A percentile compares a stretch with the other conserved stretches of the same genome.
Evolutionary conservation across 177 flowering plant genomes (phyloP).

Genomic region (Vitis hybrid): DNA sequence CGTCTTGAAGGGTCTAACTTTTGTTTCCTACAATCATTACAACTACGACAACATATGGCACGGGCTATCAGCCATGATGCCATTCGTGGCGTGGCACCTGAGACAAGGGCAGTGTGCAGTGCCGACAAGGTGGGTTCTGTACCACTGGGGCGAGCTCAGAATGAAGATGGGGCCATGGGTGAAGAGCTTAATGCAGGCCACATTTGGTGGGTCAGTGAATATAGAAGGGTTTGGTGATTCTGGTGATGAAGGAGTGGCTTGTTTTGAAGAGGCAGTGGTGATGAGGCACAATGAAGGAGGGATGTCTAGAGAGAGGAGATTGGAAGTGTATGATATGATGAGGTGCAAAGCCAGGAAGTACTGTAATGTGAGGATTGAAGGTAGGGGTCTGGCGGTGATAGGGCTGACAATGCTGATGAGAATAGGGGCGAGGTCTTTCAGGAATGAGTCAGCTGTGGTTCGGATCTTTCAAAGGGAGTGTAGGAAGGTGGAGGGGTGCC

Average conservation of each 20-base stretch:
- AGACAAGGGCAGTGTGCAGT: slow-evolving; percentile 29
- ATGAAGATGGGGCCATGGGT: slow-evolving; percentile 53
- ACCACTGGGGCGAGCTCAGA: slow-evolving; percentile 79
- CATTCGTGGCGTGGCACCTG: slow-evolving; percentile 72
- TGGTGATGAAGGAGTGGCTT: slow-evolving; percentile 36
- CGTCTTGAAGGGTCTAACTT: slow-evolving; percentile 52
- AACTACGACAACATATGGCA: slow-evolving; percentile 79
- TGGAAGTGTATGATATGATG: slow-evolving; percentile 61
- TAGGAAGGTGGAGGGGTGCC: slow-evolving; percentile 50
- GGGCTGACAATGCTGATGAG: slow-evolving; percentile 75
- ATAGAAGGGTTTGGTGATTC: slow-evolving; percentile 37
- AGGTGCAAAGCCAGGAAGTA: slow-evolving; percentile 65
- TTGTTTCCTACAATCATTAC: slow-evolving; percentile 69
- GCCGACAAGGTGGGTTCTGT: slow-evolving; percentile 66
- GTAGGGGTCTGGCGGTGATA: slow-evolving; percentile 19
- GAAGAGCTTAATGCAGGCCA: slow-evolving; percentile 42
- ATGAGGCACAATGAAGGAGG: slow-evolving; percentile 75
- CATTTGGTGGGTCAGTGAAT: slow-evolving; percentile 30
- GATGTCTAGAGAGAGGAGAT: slow-evolving; percentile 53
- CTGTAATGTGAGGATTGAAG: slow-evolving; percentile 41
- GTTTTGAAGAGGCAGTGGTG: slow-evolving; percentile 80
- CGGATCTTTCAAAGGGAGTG: slow-evolving; percentile 59
- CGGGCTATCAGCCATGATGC: slow-evolving; percentile 57
- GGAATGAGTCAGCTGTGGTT: slow-evolving; percentile 50
- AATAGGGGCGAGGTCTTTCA: slow-evolving; percentile 68